phyloP scores from a whole-genome alignment of 345 rosid species.

The Diplotaxis tenuifolia region DNA sequence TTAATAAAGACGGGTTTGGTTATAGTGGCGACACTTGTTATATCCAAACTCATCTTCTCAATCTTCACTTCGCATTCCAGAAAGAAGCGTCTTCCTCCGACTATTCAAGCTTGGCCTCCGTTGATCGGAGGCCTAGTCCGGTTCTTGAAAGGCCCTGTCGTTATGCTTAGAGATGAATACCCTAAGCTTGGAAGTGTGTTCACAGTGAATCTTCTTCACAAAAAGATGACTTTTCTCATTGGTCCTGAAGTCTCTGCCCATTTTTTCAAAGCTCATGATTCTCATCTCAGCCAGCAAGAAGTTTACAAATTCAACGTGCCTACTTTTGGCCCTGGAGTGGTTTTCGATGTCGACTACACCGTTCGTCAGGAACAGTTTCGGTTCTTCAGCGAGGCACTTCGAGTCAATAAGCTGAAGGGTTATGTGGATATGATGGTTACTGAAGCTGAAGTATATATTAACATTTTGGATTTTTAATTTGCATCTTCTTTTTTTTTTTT shows the following conservation, averaged over 20 bases:
- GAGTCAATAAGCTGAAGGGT: constrained; percentile 76
- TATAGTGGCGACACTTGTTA: constrained; percentile 61
- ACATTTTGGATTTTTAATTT: too few relatives aligned
- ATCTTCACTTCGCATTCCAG: constrained; percentile 55
- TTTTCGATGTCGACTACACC: constrained; percentile 85
- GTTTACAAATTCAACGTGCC: constrained; percentile 96
- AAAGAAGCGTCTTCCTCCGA: constrained; percentile 74
- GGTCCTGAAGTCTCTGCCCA: constrained; percentile 97
- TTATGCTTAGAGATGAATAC: constrained; percentile 82
- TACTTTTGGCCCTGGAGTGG: constrained; percentile 95
- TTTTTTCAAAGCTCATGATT: constrained; percentile 87
- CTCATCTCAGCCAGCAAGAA: constrained; percentile 96
- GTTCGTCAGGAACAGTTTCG: constrained; percentile 94
- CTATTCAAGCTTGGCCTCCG: constrained; percentile 57
- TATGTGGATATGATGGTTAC: constrained; percentile 93
- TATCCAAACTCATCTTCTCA: constrained; percentile 71
- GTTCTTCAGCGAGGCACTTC: constrained; percentile 82
- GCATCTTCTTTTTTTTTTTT: too few relatives aligned
- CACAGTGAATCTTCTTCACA: constrained; percentile 63
- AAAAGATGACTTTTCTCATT: constrained; percentile 81
- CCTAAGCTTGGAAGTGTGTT: constrained; percentile 89
- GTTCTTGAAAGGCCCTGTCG: constrained; percentile 76
- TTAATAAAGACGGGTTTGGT: constrained; percentile 57
- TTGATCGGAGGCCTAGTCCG: constrained; percentile 64
- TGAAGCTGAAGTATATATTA: constrained; percentile 68